Evolutionary conservation across 1,284 basidiomycete genomes (phyloP).

Genomic region (Malassezia caprae): DNA sequence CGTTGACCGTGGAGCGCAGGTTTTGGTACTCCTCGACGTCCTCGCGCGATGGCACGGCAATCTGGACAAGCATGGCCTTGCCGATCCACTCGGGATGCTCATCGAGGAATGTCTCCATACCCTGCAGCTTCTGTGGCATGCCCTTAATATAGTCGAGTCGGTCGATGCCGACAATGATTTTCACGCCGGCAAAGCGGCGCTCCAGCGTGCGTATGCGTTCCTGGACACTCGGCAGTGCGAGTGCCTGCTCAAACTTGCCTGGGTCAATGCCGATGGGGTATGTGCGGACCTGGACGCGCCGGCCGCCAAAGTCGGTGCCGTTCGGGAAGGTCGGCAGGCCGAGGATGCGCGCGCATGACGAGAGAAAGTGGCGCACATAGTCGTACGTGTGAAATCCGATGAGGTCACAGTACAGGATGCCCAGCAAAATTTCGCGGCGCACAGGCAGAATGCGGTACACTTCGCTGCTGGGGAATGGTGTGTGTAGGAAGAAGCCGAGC

Average conservation of each 20-base stretch:
- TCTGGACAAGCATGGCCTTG: constrained; percentile 90
- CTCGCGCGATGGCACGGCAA: constrained; percentile 91
- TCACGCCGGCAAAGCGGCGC: constrained; percentile 82
- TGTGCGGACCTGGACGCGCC: constrained; percentile 89
- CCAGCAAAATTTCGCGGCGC: constrained; percentile 86
- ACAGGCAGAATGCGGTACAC: constrained; percentile 93
- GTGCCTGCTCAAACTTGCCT: constrained; percentile 72
- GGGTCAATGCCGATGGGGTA: constrained; percentile 99
- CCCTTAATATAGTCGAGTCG: constrained; percentile 99
- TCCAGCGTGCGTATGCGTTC: constrained; percentile 70
- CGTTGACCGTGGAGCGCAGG: constrained; percentile 86
- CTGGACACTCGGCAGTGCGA: constrained; percentile 67
- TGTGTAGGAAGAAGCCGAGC: constrained; percentile 97
- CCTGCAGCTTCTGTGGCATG: constrained; percentile 94
- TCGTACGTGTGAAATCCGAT: constrained; percentile 90
- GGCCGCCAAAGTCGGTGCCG: constrained; percentile 84
- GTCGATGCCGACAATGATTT: constrained; percentile 96
- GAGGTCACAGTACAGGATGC: constrained; percentile 87
- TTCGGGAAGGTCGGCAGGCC: constrained; percentile 96
- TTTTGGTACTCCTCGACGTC: constrained; percentile 99
- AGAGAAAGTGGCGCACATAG: constrained; percentile 97
- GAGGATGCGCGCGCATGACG: constrained; percentile 91
- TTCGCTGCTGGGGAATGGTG: constrained; percentile 93
- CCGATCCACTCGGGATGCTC: constrained; percentile 99
- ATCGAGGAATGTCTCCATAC: constrained; percentile 85